Conservation (phyloP, 352 stramenopile genomes). For the Globisporangium recalcitrans region DNA sequence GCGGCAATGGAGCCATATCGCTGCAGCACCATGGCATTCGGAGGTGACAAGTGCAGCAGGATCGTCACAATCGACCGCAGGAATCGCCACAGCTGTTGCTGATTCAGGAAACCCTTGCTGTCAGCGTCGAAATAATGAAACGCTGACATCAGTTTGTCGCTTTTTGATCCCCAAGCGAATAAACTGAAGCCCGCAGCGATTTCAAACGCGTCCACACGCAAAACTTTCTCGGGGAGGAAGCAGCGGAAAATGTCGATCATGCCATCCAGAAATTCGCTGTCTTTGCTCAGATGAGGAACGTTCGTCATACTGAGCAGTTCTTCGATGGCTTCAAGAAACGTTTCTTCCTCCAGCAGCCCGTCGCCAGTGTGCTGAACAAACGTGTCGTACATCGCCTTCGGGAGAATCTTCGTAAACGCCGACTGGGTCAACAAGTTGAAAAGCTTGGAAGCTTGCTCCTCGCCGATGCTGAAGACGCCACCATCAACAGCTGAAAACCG, state of each 20-base stretch:
- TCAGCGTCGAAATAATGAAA: slow-evolving; percentile 87
- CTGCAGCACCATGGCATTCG: slow-evolving; percentile 44
- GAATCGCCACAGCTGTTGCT: slow-evolving; percentile 80
- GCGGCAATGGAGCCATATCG: slow-evolving; percentile 63
- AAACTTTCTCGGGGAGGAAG: slow-evolving; percentile 59
- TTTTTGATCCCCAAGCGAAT: slow-evolving; percentile 81
- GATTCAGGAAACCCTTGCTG: slow-evolving; percentile 72
- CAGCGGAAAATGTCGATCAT: slow-evolving; percentile 75
- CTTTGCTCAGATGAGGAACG: slow-evolving; percentile 61
- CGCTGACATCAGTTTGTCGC: slow-evolving; percentile 73
- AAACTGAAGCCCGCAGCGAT: slow-evolving; percentile 78
- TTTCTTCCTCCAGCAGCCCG: slow-evolving; percentile 76
- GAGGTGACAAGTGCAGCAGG: slow-evolving; percentile 67
- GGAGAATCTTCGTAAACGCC: slow-evolving; percentile 63
- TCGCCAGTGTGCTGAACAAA: slow-evolving; percentile 84
- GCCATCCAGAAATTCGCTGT: slow-evolving; percentile 67
- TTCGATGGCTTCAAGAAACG: slow-evolving; percentile 74
- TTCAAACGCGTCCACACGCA: slow-evolving; percentile 76
- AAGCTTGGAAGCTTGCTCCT: slow-evolving; percentile 51
- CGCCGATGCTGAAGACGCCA: slow-evolving; percentile 47
- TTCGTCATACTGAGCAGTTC: slow-evolving; percentile 78
- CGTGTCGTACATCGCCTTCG: slow-evolving; percentile 80
- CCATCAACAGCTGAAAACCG: slow-evolving; percentile 68
- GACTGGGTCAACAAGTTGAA: slow-evolving; percentile 63
- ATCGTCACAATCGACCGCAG: slow-evolving; percentile 75